Evolutionary conservation across 768 basidiomycete genomes (phyloP).

Genomic region (Termitomyces sp.): DNA sequence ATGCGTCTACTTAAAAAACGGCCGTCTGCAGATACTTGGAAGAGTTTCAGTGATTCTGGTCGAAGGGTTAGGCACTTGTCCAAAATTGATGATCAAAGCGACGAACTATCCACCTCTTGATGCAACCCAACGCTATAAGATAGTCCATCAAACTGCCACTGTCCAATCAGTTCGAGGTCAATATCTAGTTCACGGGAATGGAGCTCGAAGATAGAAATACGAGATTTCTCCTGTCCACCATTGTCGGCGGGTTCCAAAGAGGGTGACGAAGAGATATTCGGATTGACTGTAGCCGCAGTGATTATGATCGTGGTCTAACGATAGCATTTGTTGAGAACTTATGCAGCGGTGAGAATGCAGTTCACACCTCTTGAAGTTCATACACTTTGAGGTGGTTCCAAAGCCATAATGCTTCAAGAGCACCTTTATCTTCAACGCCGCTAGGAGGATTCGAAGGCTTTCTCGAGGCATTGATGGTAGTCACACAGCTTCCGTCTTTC

Average conservation of each 20-base stretch:
- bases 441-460: conserved; percentile 18
- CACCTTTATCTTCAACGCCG: conserved; percentile 28
- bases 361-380: conserved; percentile 34
- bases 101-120: conserved; percentile 42
- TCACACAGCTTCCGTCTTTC: conserved; percentile 41
- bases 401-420: conserved; percentile 31
- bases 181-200: conserved; percentile 23
- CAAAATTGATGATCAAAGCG: not conserved
- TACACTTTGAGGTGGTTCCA: conserved; percentile 37
- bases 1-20: conserved; percentile 41
- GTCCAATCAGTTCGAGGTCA: conserved; percentile 41
- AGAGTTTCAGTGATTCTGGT: conserved; percentile 32
- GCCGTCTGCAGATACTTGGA: conserved; percentile 36
- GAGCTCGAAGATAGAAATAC: conserved; percentile 35
- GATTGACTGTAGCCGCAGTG: conserved; percentile 39
- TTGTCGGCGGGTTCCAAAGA: conserved; percentile 26
- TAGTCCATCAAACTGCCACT: conserved; percentile 50
- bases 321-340: conserved; percentile 7
- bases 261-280: conserved; percentile 24
- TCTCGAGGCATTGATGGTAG: conserved; percentile 24
- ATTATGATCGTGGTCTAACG: conserved; percentile 36
- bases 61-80: conserved; percentile 1
- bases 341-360: not conserved
- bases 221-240: conserved; percentile 31
- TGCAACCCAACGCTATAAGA: conserved; percentile 40